These are phyloP conservation scores for Sclerotinia spermophila DNA, from an alignment of 2,329 filamentous ascomycete species.

Conservation along the genomic window DNA sequence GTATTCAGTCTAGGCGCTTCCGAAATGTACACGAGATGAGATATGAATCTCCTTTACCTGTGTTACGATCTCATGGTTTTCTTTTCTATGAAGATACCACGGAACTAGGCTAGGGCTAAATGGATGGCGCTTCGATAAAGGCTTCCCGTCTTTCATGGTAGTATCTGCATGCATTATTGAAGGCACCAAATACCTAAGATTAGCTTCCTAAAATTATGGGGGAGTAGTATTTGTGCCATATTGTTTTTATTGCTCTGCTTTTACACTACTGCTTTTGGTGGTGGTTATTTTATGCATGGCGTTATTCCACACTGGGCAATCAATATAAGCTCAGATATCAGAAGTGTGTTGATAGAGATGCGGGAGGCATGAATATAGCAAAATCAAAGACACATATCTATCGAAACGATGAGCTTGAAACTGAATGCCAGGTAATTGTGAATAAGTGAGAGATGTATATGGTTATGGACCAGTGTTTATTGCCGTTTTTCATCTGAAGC, in stretches of 20 bases:
- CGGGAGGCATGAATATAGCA: slow-evolving; percentile 4
- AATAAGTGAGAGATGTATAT: background rate
- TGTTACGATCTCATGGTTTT: background rate
- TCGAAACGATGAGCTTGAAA: background rate
- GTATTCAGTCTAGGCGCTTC: slow-evolving; percentile 66
- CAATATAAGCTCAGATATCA: slow-evolving; percentile 16
- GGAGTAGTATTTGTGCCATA: slow-evolving; percentile 19
- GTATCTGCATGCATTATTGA: slow-evolving; percentile 27
- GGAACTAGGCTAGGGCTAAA: slow-evolving; percentile 9
- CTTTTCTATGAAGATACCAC: slow-evolving; percentile 4
- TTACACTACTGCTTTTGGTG: slow-evolving; percentile 14
- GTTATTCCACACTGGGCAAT: slow-evolving; percentile 18
- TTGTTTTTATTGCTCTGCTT: slow-evolving; percentile 19
- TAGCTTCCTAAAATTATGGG: slow-evolving; percentile 12
- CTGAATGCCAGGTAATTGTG: background rate
- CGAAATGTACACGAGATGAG: slow-evolving; percentile 5
- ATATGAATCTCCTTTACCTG: slow-evolving; percentile 15
- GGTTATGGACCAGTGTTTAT: background rate
- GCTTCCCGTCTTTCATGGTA: slow-evolving; percentile 23
- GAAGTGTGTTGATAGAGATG: slow-evolving; percentile 18
- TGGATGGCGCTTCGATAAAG: slow-evolving; percentile 21
- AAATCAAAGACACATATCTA: background rate
- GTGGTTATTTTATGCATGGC: slow-evolving; percentile 19
- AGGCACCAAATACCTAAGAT: slow-evolving; percentile 14
- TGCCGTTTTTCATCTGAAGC: background rate